Conservation (phyloP, 2,329 filamentous ascomycete genomes). For the Paraconiothyrium brasiliense region DNA sequence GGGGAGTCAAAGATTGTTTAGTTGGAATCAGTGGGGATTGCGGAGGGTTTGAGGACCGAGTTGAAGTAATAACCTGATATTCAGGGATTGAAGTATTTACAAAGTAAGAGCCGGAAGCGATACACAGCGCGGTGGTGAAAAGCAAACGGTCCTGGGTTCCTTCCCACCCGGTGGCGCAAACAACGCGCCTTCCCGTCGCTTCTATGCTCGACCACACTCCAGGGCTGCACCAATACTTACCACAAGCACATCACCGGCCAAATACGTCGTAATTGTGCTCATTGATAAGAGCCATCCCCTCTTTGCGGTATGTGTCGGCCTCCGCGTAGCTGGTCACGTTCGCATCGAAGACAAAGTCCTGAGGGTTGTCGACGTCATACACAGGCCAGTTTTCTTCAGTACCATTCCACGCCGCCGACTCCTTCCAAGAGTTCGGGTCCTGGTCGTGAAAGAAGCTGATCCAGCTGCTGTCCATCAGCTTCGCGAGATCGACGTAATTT, state of each 20-base stretch:
- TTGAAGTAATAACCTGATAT: background rate
- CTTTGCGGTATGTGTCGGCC: slow-evolving; percentile 55
- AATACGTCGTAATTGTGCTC: background rate
- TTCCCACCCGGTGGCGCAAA: background rate
- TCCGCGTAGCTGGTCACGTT: slow-evolving; percentile 53
- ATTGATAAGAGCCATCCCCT: slow-evolving; percentile 57
- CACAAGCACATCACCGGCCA: background rate
- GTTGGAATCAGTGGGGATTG: background rate
- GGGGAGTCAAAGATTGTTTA: background rate
- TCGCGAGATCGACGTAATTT: slow-evolving; percentile 50
- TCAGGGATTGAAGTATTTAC: background rate
- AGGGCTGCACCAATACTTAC: background rate
- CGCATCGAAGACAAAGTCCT: slow-evolving; percentile 59
- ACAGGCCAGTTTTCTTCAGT: slow-evolving; percentile 50
- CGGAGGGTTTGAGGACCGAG: background rate
- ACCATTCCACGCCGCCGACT: slow-evolving; percentile 19
- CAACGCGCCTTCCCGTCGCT: background rate
- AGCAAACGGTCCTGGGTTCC: slow-evolving; percentile 5
- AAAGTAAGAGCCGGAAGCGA: background rate
- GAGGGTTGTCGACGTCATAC: slow-evolving; percentile 48
- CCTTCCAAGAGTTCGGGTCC: slow-evolving; percentile 36
- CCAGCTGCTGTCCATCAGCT: slow-evolving; percentile 58
- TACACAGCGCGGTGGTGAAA: background rate
- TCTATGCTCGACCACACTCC: background rate
- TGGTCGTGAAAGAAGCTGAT: slow-evolving; percentile 56